Conservation (phyloP, 768 basidiomycete genomes). For the Naganishia onofrii region DNA sequence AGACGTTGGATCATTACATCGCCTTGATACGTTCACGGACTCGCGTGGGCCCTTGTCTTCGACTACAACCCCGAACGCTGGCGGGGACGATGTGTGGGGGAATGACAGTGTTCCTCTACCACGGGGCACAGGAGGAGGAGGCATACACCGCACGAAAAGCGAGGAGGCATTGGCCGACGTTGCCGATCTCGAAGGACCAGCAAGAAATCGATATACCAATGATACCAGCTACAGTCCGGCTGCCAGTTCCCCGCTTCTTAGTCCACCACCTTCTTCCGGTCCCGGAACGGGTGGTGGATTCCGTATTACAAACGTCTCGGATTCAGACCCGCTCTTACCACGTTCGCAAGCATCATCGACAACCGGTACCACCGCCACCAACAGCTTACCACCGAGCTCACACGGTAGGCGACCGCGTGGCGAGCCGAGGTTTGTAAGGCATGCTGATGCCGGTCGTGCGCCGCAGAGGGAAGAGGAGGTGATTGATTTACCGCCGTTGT, state of each 20-base stretch:
- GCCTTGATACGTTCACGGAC: slow-evolving; percentile 13
- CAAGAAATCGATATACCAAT: background rate
- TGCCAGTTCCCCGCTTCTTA: background rate
- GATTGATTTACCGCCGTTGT: slow-evolving; percentile 34
- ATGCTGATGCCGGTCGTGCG: slow-evolving; percentile 30
- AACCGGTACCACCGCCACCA: slow-evolving; percentile 3
- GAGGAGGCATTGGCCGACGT: slow-evolving; percentile 21
- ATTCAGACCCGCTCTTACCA: slow-evolving; percentile 20
- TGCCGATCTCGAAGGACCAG: background rate
- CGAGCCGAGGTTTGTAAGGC: slow-evolving; percentile 32
- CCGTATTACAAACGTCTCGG: slow-evolving; percentile 30
- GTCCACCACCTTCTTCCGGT: background rate
- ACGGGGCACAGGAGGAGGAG: background rate
- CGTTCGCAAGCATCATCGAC: background rate
- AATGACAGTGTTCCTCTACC: background rate
- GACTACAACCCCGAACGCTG: background rate
- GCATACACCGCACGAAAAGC: background rate
- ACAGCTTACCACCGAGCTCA: background rate
- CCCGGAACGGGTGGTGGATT: slow-evolving; percentile 19
- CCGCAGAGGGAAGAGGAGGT: slow-evolving; percentile 31
- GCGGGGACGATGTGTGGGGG: background rate
- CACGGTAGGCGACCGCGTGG: background rate
- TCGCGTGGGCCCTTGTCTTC: background rate
- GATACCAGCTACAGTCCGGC: background rate
- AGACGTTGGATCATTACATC: background rate